A percentile compares a stretch with the other conserved stretches of the same genome.
These are phyloP conservation scores for Notholithocarpus densiflorus DNA, from an alignment of 306 rosid genomes.

Conservation along the genomic window DNA sequence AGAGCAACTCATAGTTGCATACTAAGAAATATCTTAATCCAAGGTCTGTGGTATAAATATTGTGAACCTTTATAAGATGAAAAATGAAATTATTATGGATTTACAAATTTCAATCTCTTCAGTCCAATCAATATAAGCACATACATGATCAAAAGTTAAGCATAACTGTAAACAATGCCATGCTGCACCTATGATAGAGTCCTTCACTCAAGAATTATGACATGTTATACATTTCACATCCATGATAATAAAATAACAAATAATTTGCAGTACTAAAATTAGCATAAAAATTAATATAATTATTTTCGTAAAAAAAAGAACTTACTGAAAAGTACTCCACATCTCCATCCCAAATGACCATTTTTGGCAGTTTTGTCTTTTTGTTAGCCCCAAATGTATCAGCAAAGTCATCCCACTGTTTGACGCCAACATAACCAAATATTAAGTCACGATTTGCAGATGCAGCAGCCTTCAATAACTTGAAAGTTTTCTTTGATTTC, in stretches of 20 bases:
- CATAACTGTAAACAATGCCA: not conserved
- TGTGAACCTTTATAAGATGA: too few species aligned
- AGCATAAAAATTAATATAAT: conserved; percentile 1
- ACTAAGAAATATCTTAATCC: too few species aligned
- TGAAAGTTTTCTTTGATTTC: conserved; percentile 54
- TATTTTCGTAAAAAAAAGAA: not conserved
- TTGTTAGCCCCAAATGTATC: conserved; percentile 62
- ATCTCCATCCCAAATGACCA: conserved; percentile 82
- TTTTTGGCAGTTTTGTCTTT: conserved; percentile 61
- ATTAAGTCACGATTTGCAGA: conserved; percentile 90
- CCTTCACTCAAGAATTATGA: not conserved
- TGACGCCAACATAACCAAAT: conserved; percentile 81
- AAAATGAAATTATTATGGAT: too few species aligned
- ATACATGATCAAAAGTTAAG: not conserved
- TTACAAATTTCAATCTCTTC: not conserved
- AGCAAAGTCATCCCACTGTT: conserved; percentile 82
- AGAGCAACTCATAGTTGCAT: too few species aligned
- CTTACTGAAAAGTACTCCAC: conserved; percentile 77
- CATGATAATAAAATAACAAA: not conserved
- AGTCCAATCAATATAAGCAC: not conserved
- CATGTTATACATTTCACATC: not conserved
- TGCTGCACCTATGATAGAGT: not conserved
- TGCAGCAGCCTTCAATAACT: conserved; percentile 86
- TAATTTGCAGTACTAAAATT: conserved; percentile 13
- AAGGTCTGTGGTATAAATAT: too few species aligned